Conservation (phyloP, 163 green algal genomes). For the Scenedesmus sp. region DNA sequence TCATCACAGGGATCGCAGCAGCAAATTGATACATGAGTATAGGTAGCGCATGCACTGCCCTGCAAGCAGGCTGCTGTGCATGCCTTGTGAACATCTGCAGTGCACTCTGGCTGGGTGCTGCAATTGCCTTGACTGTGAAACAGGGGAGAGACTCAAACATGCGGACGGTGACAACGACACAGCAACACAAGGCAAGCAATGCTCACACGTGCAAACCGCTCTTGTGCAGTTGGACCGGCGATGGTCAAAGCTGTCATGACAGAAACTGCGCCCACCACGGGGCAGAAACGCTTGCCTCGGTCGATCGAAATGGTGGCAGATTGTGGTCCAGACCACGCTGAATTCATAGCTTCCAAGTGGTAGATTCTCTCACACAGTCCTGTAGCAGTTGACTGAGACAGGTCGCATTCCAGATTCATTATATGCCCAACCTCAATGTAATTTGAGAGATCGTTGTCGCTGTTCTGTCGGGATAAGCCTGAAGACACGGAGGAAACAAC, state of each 20-base stretch:
- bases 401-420: not conserved
- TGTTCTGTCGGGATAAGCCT: not conserved
- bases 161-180: too few species aligned
- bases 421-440: not conserved
- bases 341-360: not conserved
- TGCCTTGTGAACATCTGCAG: too few species aligned
- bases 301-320: not conserved
- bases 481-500: not conserved
- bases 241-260: not conserved
- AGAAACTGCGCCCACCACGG: not conserved
- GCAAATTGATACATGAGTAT: too few species aligned
- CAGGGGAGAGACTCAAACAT: too few species aligned
- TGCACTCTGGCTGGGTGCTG: too few species aligned
- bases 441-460: not conserved
- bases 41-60: too few species aligned
- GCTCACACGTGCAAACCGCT: not conserved
- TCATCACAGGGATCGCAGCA: too few species aligned
- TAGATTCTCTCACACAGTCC: not conserved
- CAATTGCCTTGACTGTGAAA: too few species aligned
- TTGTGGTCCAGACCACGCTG: not conserved
- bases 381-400: not conserved
- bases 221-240: not conserved
- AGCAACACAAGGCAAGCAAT: too few species aligned
- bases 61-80: too few species aligned
- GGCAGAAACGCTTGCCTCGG: not conserved